A percentile compares a stretch with the other conserved stretches of the same genome.
phyloP scores from a whole-genome alignment of 2,329 filamentous ascomycete genomes.

The Trichophyton equinum region DNA sequence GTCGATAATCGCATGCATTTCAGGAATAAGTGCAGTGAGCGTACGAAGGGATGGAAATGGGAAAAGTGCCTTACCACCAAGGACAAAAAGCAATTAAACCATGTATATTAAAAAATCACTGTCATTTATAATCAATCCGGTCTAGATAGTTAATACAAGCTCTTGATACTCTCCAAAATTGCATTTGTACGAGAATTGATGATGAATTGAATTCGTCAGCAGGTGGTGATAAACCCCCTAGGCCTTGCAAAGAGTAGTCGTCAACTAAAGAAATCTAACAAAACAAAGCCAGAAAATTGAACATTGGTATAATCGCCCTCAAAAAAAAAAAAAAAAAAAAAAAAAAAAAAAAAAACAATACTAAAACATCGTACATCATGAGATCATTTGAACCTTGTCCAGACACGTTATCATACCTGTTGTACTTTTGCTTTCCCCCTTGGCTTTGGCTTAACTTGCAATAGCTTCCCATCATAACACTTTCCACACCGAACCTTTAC shows the following conservation, averaged over 20 bases:
- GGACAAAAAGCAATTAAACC: background rate
- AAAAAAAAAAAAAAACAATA: no score
- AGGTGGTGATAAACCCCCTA: no score
- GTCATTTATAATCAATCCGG: background rate
- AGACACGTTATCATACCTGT: background rate
- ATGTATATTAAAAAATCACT: background rate
- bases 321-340: no score
- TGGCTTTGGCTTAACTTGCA: conserved; percentile 70
- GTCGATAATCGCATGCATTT: background rate
- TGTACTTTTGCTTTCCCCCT: conserved; percentile 29
- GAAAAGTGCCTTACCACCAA: background rate
- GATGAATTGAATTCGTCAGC: no score
- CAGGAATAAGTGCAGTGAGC: background rate
- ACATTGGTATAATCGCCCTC: no score
- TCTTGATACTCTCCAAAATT: background rate
- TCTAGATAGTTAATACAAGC: background rate
- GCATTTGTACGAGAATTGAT: no score
- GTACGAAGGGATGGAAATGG: background rate
- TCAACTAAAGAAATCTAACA: no score
- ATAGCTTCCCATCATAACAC: conserved; percentile 53
- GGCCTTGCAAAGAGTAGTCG: no score
- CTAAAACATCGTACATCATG: background rate
- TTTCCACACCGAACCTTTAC: conserved; percentile 57
- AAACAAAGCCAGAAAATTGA: no score
- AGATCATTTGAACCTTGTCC: background rate